phyloP scores from a whole-genome alignment of 2,329 filamentous ascomycete genomes.

The Hymenoscyphus occultus region DNA sequence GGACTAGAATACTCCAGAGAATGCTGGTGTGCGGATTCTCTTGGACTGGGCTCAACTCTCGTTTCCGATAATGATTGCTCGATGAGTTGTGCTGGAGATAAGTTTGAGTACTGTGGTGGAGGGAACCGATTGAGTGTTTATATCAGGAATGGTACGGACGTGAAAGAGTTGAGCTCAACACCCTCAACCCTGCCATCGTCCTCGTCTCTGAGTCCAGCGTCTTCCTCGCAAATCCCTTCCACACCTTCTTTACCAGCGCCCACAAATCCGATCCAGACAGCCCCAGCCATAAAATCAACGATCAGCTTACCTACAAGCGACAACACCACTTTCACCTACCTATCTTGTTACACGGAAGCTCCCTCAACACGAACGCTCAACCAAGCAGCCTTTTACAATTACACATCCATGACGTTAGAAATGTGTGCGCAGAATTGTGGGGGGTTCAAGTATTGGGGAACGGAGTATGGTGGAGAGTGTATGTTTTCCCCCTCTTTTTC shows the following conservation, averaged over 20 bases:
- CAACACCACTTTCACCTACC: background rate
- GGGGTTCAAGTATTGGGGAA: conserved; percentile 38
- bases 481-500: conserved; percentile 26
- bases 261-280: background rate
- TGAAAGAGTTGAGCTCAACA: background rate
- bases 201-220: background rate
- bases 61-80: conserved; percentile 23
- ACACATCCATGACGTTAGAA: conserved; percentile 36
- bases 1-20: conserved; percentile 40
- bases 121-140: conserved; percentile 32
- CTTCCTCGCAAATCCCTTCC: background rate
- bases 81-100: conserved; percentile 30
- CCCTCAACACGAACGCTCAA: conserved; percentile 20
- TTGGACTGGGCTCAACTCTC: conserved; percentile 19
- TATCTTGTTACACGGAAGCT: conserved; percentile 26
- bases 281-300: background rate
- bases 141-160: conserved; percentile 18
- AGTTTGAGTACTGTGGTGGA: conserved; percentile 36
- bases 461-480: conserved; percentile 41
- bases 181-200: background rate
- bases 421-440: conserved; percentile 33
- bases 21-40: conserved; percentile 36
- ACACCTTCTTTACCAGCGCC: background rate
- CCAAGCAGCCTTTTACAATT: conserved; percentile 22
- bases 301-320: background rate